Conservation (phyloP, 495 filamentous ascomycete species). For the Penicillium subrubescens region DNA sequence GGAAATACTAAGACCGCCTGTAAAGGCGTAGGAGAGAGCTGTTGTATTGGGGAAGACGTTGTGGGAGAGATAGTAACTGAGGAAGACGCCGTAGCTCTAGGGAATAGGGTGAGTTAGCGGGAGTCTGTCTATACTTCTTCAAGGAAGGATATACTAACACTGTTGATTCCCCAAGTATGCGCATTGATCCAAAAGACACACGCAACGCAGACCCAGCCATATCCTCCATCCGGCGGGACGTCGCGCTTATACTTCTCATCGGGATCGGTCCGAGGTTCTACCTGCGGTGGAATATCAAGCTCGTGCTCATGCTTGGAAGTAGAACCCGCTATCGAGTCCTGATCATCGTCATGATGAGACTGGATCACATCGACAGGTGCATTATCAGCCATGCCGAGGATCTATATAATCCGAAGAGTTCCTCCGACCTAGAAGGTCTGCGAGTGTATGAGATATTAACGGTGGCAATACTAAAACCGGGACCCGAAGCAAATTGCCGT, state of each 20-base stretch:
- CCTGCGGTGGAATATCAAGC: constrained; percentile 8
- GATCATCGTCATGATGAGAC: constrained; percentile 33
- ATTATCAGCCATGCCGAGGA: constrained; percentile 38
- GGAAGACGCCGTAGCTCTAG: constrained; percentile 66
- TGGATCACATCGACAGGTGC: constrained; percentile 38
- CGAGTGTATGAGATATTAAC: not conserved
- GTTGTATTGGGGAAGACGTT: constrained; percentile 60
- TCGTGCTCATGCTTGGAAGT: constrained; percentile 10
- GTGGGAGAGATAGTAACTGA: constrained; percentile 67
- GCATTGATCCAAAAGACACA: constrained; percentile 56
- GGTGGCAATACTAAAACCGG: constrained; percentile 3
- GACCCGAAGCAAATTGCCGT: constrained; percentile 13
- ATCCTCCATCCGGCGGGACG: constrained; percentile 55
- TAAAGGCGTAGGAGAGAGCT: constrained; percentile 67
- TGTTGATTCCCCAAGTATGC: constrained; percentile 59
- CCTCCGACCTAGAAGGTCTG: not conserved
- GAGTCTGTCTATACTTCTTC: constrained; percentile 19
- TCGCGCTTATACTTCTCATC: constrained; percentile 39
- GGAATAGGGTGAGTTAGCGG: not conserved
- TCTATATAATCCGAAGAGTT: not conserved
- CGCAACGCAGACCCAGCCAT: constrained; percentile 57
- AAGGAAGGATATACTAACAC: constrained; percentile 38
- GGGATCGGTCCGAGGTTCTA: constrained; percentile 15
- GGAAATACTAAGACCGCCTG: constrained; percentile 71
- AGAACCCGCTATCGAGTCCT: constrained; percentile 14